Conservation (phyloP, 1,139 yeast species). For the Blastobotrys illinoisensis region DNA sequence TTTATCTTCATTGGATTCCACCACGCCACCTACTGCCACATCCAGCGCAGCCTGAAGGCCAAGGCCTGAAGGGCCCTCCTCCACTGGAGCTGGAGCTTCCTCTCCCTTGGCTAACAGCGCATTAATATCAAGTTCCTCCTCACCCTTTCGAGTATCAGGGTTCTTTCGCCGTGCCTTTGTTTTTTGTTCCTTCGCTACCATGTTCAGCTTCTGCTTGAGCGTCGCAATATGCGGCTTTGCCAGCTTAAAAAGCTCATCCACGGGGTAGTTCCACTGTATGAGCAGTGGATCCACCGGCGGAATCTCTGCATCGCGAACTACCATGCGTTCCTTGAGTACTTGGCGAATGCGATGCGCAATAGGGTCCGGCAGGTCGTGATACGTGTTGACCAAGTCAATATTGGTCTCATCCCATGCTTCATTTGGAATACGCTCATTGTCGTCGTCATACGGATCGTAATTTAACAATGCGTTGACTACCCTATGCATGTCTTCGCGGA, state of each 20-base stretch:
- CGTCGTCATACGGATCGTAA: neutral
- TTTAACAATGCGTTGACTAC: neutral
- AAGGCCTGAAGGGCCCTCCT: neutral
- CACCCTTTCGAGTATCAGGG: neutral
- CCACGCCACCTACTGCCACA: neutral
- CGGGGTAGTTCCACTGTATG: neutral
- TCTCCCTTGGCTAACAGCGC: constrained; percentile 10
- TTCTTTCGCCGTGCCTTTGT: neutral
- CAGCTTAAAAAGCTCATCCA: neutral
- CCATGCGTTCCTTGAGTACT: neutral
- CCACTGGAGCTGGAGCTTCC: neutral
- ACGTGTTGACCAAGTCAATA: neutral
- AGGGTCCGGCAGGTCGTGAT: neutral
- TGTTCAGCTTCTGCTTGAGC: neutral
- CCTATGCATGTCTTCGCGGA: constrained; percentile 10
- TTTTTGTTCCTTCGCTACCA: neutral
- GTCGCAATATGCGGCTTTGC: constrained; percentile 7
- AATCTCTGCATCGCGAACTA: neutral
- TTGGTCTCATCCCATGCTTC: neutral
- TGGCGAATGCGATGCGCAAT: neutral
- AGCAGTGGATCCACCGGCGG: neutral
- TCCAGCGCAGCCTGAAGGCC: neutral
- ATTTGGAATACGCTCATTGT: neutral
- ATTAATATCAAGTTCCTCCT: constrained; percentile 18
- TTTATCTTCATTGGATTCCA: neutral